Evolutionary conservation across 2,329 filamentous ascomycete species (phyloP), one percentile per base, ranked within the genome.

Genomic region (Colletotrichum sp.): DNA sequence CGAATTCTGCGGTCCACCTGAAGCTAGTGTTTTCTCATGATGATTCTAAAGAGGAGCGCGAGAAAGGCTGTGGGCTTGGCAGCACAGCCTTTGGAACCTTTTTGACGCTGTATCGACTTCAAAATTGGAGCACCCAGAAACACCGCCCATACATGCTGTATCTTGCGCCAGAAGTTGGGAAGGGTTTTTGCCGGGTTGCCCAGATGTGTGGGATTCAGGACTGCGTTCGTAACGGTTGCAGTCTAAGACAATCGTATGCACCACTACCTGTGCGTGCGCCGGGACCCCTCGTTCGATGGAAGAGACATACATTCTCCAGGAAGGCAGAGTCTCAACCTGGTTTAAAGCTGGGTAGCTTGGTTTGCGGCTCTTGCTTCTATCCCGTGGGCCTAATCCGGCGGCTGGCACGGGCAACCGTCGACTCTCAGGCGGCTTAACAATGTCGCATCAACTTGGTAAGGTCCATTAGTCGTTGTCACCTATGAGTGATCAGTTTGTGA

Each of bases 111-210:
- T 13, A 13, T 2, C 3, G n/a, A 5, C 44, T 52, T 52, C 12
- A 4, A 49, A 49, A 6, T 49, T 4, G 9, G n/a, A 13, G 44
- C 44, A 21, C 10, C 13, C 18, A n/a, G 44, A 49, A 49, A 49
- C 9, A 21, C 44, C n/a, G 2, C 5, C 6, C n/a, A 7, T 12
- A 12, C 44, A 21, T 49, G 4, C n/a, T 6, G 39, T 44, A 44
- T 44, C 39, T 21, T 49, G 44, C 6, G 0, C 1, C 3, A 6
- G 39, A 12, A 4, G 0, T 21, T 21, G 44, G 6, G 6, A 5
- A 21, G 44, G 12, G 4, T 2, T 8, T 21, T 36, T 36, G 13
- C 13, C 32, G 32, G 13, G 13, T 34, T 49, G n/a, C 44, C 44
- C n/a, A 52, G 44, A 5, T 13, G 44, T 52, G 10, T 8, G 44